phyloP scores from a whole-genome alignment of 345 rosid genomes.

The Aethionema arabicum region DNA sequence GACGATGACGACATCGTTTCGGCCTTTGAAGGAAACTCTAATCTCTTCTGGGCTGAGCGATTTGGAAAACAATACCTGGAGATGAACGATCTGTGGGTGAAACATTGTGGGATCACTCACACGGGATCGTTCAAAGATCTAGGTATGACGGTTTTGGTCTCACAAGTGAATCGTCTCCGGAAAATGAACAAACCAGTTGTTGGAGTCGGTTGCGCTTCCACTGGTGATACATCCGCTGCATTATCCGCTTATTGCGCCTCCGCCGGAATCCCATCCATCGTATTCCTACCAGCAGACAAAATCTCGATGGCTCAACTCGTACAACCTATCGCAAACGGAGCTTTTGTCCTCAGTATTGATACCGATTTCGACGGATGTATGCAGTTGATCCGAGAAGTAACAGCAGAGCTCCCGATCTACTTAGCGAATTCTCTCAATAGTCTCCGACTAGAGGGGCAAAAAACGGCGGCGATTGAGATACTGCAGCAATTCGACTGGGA shows the following conservation, averaged over 20 bases:
- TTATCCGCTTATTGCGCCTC: slow-evolving; percentile 80
- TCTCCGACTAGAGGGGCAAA: slow-evolving; percentile 81
- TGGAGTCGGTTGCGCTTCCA: slow-evolving; percentile 89
- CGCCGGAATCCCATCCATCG: slow-evolving; percentile 87
- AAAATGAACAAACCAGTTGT: slow-evolving; percentile 63
- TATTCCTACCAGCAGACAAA: slow-evolving; percentile 72
- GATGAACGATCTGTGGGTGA: slow-evolving; percentile 88
- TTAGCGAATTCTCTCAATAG: slow-evolving; percentile 78
- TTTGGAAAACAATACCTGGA: slow-evolving; percentile 63
- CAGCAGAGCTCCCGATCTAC: slow-evolving; percentile 75
- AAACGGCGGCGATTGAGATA: slow-evolving; percentile 85
- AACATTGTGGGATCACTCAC: slow-evolving; percentile 82
- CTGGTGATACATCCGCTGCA: slow-evolving; percentile 87
- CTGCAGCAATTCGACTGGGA: slow-evolving; percentile 89
- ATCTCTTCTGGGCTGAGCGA: slow-evolving; percentile 85
- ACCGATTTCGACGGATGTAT: slow-evolving; percentile 90
- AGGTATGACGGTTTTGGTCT: slow-evolving; percentile 76
- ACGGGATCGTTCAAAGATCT: slow-evolving; percentile 84
- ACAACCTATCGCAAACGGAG: slow-evolving; percentile 86
- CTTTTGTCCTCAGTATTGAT: slow-evolving; percentile 74
- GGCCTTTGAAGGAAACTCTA: slow-evolving; percentile 84
- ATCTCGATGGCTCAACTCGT: slow-evolving; percentile 86
- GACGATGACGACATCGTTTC: slow-evolving; percentile 71
- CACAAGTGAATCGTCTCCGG: slow-evolving; percentile 82
- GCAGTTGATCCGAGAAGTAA: slow-evolving; percentile 73